Conservation (phyloP, 352 stramenopile species). For the Peronospora belbahrii region DNA sequence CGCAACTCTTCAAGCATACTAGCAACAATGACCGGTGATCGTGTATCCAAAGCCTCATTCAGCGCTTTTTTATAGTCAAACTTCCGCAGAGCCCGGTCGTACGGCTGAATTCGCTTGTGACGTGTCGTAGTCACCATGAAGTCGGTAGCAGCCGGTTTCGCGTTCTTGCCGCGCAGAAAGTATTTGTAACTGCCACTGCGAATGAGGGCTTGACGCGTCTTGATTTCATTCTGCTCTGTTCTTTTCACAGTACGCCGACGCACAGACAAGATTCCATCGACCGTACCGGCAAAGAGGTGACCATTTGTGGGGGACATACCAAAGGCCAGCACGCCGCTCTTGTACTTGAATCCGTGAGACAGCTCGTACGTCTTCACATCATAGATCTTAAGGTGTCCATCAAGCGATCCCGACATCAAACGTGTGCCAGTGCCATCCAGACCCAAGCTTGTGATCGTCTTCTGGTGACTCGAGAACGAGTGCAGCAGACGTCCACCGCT, state of each 20-base stretch:
- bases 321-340: conserved; percentile 72
- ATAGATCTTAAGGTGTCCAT: conserved; percentile 92
- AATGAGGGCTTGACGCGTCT: conserved; percentile 62
- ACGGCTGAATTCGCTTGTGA: conserved; percentile 87
- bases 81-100: conserved; percentile 90
- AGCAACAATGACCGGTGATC: conserved; percentile 86
- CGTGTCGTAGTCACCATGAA: conserved; percentile 75
- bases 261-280: conserved; percentile 78
- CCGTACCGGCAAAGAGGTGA: conserved; percentile 69
- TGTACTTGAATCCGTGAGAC: conserved; percentile 84
- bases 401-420: conserved; percentile 84
- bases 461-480: conserved; percentile 89
- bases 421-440: conserved; percentile 83
- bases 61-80: conserved; percentile 95
- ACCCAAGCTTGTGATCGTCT: conserved; percentile 89
- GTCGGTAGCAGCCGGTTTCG: conserved; percentile 61
- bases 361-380: conserved; percentile 89
- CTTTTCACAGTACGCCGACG: conserved; percentile 69
- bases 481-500: conserved; percentile 80
- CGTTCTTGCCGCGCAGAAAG: conserved; percentile 84
- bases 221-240: conserved; percentile 53
- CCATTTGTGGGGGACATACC: conserved; percentile 81
- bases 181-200: conserved; percentile 85
- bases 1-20: conserved; percentile 94
- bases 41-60: conserved; percentile 89